Evolutionary conservation across 2,329 filamentous ascomycete genomes (phyloP), one percentile per base, ranked within the genome.

Genomic region (Colletotrichum falcatum): DNA sequence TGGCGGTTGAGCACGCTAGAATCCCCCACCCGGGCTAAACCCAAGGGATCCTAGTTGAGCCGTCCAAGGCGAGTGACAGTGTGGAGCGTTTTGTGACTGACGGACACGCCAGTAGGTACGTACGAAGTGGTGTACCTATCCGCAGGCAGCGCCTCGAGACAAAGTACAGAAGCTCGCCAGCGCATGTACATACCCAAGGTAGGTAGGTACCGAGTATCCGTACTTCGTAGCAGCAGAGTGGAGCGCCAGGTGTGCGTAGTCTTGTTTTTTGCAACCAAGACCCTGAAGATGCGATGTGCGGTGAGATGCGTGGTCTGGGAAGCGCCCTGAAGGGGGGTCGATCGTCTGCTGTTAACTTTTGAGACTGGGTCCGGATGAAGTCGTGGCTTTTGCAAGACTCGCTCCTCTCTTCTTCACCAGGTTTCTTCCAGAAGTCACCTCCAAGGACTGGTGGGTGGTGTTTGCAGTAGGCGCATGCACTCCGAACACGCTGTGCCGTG

Each of bases 231-330:
- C 64, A 65, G 56, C 64, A 61, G 63, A 37, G 67, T 70, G 67
- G 67, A 54, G 67, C 56, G 39, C 44, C 64, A 51, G 51, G 67
- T 35, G 64, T 61, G 61, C 53, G 61, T 53, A 39, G 64, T 67
- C 49, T 61, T 44, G 46, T 51, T 62, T 61, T 61, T 55, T 62
- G 39, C 67, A 59, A 65, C 54, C 58, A 67, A 59, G 67, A 70
- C 67, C 67, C 67, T 70, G 58, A 70, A 66, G 67, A 61, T 39
- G 44, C 46, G 46, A 70, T 70, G 67, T 70, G 67, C 67, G 67
- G 67, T 70, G 67, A 67, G 67, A 44, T 70, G 64, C 51, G 58
- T 58, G 51, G 58, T 54, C 51, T 61, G 55, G 39, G 62, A 70
- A 70, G 67, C 67, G 67, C 67, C 58, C 58, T 62, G 46, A 49